A percentile compares a stretch with the other conserved stretches of the same genome.
Evolutionary conservation across 202 grass and related monocot species (phyloP).

Genomic region (Zoysia matrella): DNA sequence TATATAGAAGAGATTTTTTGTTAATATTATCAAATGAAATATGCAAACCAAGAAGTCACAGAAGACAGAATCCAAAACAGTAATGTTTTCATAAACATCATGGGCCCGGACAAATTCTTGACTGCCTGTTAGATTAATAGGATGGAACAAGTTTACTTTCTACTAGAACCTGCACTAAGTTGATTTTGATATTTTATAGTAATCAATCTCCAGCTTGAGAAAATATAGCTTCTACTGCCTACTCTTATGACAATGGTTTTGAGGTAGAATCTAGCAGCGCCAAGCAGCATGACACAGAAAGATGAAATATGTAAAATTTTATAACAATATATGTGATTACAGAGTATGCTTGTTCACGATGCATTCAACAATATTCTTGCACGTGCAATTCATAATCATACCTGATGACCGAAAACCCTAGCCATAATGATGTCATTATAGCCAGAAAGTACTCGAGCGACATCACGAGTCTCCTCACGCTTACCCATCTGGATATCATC

Average conservation of each 20-base stretch:
- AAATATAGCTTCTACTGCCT: background rate
- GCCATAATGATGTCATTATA: slow-evolving; percentile 99
- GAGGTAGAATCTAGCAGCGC: slow-evolving; percentile 12
- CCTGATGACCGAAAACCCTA: slow-evolving; percentile 87
- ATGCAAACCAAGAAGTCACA: slow-evolving; percentile 9
- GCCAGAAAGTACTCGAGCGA: slow-evolving; percentile 91
- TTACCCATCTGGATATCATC: slow-evolving; percentile 99
- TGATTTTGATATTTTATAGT: background rate
- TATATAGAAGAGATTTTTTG: background rate
- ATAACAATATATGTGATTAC: background rate
- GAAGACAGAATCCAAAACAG: background rate
- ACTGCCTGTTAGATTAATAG: slow-evolving; percentile 22
- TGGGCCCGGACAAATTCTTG: background rate
- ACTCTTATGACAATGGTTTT: background rate
- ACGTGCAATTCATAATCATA: slow-evolving; percentile 42
- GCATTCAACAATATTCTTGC: background rate
- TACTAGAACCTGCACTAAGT: slow-evolving; percentile 10
- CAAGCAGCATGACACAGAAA: slow-evolving; percentile 11
- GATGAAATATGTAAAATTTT: slow-evolving; percentile 12
- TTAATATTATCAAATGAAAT: background rate
- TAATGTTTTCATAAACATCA: background rate
- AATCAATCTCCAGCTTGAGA: background rate
- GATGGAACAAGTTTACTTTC: slow-evolving; percentile 24
- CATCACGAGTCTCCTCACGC: slow-evolving; percentile 95
- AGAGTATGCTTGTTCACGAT: background rate